Conservation (phyloP, 2,329 filamentous ascomycete species). For the Fusarium hostae region DNA sequence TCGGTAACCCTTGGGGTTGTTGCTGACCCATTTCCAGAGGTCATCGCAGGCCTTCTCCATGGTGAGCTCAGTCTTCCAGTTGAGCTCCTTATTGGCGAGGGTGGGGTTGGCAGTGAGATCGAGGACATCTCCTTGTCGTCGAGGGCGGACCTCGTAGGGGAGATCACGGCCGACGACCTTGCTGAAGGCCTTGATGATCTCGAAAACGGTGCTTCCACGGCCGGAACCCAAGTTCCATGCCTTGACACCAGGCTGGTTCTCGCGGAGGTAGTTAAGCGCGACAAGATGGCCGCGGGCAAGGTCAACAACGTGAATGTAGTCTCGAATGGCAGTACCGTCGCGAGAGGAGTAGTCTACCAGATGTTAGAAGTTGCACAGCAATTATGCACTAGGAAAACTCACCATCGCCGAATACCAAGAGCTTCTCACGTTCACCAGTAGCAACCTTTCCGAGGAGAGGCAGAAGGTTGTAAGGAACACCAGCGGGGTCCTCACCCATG, state of each 20-base stretch:
- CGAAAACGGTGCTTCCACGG: conserved; percentile 93
- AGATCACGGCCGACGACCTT: conserved; percentile 86
- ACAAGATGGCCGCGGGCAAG: conserved; percentile 86
- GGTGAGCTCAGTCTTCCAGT: conserved; percentile 90
- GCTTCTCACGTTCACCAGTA: conserved; percentile 92
- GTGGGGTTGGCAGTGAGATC: conserved; percentile 93
- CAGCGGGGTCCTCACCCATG: conserved; percentile 98
- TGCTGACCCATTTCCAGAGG: conserved; percentile 96
- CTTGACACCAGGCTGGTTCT: conserved; percentile 86
- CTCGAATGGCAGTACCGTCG: conserved; percentile 93
- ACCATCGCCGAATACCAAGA: conserved; percentile 95
- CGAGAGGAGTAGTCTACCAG: conserved; percentile 83
- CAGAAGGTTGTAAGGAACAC: conserved; percentile 94
- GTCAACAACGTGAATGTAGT: conserved; percentile 98
- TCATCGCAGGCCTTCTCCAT: conserved; percentile 94
- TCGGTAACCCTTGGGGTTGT: conserved; percentile 94
- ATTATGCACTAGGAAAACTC: conserved; percentile 48
- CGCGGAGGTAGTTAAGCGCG: conserved; percentile 89
- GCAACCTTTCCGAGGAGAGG: conserved; percentile 95
- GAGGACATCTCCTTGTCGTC: conserved; percentile 89
- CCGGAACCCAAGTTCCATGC: conserved; percentile 98
- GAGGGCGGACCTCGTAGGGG: conserved; percentile 84
- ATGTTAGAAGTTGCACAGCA: conserved; percentile 30
- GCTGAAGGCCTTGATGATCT: conserved; percentile 97
- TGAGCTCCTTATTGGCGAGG: conserved; percentile 86